phyloP scores from a whole-genome alignment of 768 basidiomycete species.

The Boletellus ananas region DNA sequence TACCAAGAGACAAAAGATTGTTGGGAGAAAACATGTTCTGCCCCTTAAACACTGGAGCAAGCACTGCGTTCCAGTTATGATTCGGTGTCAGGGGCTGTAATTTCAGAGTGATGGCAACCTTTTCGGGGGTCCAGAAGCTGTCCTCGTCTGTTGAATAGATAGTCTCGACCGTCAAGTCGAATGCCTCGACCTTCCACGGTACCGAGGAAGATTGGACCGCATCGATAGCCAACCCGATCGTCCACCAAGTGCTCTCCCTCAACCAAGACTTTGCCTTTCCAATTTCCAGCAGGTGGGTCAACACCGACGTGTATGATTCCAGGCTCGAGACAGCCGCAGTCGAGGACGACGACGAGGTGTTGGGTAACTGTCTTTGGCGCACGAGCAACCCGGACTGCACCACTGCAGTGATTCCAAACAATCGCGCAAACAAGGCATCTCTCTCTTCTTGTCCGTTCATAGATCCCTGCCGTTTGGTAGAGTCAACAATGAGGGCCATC shows the following conservation, averaged over 20 bases:
- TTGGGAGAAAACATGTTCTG: constrained; percentile 59
- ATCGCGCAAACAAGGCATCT: constrained; percentile 85
- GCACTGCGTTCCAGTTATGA: constrained; percentile 60
- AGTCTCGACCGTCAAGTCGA: constrained; percentile 45
- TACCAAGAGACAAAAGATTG: constrained; percentile 73
- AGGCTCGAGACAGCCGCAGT: constrained; percentile 52
- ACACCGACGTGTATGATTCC: constrained; percentile 52
- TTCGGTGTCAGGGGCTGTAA: constrained; percentile 60
- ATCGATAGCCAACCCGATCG: constrained; percentile 61
- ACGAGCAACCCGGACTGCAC: constrained; percentile 82
- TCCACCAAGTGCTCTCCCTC: constrained; percentile 88
- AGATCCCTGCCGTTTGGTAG: constrained; percentile 66
- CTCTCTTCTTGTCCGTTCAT: constrained; percentile 91
- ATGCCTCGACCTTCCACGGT: constrained; percentile 67
- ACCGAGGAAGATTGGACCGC: constrained; percentile 54
- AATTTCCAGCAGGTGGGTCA: constrained; percentile 59
- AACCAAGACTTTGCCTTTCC: constrained; percentile 89
- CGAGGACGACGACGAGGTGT: constrained; percentile 54
- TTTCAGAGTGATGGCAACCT: constrained; percentile 73
- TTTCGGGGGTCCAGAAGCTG: constrained; percentile 79
- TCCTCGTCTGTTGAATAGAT: constrained; percentile 39
- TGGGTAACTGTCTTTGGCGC: constrained; percentile 50
- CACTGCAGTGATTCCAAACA: constrained; percentile 85
- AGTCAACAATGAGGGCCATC: constrained; percentile 66
- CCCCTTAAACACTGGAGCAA: constrained; percentile 76